A percentile compares a stretch with the other conserved stretches of the same genome.
phyloP scores from a whole-genome alignment of 495 filamentous ascomycete species.

The Aeminium ludgeri region DNA sequence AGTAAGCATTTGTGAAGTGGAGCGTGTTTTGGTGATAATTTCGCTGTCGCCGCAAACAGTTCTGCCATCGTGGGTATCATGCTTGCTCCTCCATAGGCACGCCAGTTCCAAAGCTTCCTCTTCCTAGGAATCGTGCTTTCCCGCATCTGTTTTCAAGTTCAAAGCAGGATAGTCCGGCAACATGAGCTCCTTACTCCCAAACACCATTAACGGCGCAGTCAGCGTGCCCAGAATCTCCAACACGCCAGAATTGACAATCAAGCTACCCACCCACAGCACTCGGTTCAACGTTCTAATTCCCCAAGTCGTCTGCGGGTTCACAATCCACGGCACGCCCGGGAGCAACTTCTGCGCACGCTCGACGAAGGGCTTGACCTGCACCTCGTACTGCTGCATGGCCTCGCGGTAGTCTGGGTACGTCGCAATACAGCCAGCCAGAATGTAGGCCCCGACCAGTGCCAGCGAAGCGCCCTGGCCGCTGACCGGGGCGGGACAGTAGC shows the following conservation, averaged over 20 bases:
- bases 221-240: not conserved
- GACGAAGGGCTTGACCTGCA: conserved; percentile 10
- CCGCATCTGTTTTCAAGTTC: too few relatives aligned
- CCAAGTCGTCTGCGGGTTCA: conserved; percentile 6
- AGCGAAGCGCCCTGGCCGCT: conserved; percentile 20
- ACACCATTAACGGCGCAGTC: too few relatives aligned
- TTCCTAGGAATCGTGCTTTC: too few relatives aligned
- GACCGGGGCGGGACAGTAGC: conserved; percentile 14
- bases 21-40: too few relatives aligned
- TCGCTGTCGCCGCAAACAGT: too few relatives aligned
- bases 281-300: not conserved
- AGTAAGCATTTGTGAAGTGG: too few relatives aligned
- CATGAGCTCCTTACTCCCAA: too few relatives aligned
- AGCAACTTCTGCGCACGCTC: conserved; percentile 4
- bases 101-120: too few relatives aligned
- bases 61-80: too few relatives aligned
- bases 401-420: conserved; percentile 4
- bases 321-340: conserved; percentile 8
- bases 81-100: too few relatives aligned
- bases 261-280: not conserved
- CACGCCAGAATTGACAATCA: not conserved
- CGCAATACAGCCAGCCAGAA: conserved; percentile 21
- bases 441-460: conserved; percentile 19
- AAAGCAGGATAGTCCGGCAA: too few relatives aligned
- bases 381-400: conserved; percentile 9